Base-by-base conservation (phyloP, 2,329 filamentous ascomycete genomes). In the Zasmidium angulare region DNA sequence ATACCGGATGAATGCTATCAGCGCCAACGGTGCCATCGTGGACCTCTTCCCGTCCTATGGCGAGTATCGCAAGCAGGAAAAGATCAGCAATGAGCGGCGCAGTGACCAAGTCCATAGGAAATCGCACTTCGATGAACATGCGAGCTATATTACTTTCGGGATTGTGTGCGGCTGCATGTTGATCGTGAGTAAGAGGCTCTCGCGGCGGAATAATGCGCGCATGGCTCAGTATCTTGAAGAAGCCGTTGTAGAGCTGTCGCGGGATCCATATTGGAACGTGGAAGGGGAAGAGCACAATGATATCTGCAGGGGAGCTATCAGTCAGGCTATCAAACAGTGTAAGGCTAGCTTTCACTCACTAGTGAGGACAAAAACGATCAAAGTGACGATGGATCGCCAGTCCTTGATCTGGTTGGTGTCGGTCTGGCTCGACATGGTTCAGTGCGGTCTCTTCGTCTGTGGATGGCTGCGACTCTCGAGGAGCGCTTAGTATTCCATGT, bases 41-140 rank as follows among this genome's bases (percentile, higher is more conserved):
- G 0, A 91, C 86, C 73, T 91, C 89, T 57, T 81, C 64, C 21
- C 81, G 76, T 1, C 87, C 87, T 68, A 91, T 91, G 4, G 88
- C 87, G 21, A 80, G 68, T 53, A 90, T 89, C 43, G 87, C 87
- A 3, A 91, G 81, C 21, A 91, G 76, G 65, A 91, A 90, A 0
- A 91, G 80, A 66, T 89, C 87, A 1, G 86, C 88, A 58, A 90
- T 83, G 17, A 91, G 74, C 0, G 89, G 89, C 1, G 87, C 86
- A 0, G 88, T 91, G 48, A 90, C 77, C 63, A 89, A 87, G 70
- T 90, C 89, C 75, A 91, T 77, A 4, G 87, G 87, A 43, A 90
- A 84, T 2, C 75, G 70, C 36, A 87, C 71, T 19, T 78, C 78
- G 17, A n/a, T 31, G 56, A 29, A 46, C n/a, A 7, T 19, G n/a